Conservation (phyloP, 441 rosid genomes). For the Dalechampia spathulata region DNA sequence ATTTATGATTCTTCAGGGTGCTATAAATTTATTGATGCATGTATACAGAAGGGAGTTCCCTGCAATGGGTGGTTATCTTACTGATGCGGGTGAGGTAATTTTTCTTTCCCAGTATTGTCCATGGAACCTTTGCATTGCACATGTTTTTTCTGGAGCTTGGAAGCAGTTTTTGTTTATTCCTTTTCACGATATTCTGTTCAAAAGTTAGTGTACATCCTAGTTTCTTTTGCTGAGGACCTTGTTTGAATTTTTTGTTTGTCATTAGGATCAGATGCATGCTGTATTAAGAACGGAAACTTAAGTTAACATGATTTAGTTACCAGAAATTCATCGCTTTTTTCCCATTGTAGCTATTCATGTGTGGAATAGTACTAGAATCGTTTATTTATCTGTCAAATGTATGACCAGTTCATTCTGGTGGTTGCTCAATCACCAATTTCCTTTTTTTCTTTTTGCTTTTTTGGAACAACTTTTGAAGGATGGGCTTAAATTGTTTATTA, state of each 20-base stretch:
- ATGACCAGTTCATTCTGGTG: neutral
- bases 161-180: neutral
- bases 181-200: neutral
- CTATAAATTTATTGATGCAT: conserved; percentile 87
- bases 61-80: conserved; percentile 95
- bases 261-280: neutral
- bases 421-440: neutral
- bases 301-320: neutral
- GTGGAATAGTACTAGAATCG: neutral
- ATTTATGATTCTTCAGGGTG: conserved; percentile 50
- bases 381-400: neutral
- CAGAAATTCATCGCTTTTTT: neutral
- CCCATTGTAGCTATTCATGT: neutral
- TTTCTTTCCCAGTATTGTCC: conserved; percentile 10
- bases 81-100: conserved; percentile 97
- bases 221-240: neutral
- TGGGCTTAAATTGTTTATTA: neutral
- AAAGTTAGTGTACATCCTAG: neutral
- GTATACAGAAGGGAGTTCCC: conserved; percentile 82
- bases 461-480: neutral
- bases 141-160: neutral
- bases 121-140: neutral
- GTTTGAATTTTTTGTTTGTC: neutral
- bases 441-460: no score
- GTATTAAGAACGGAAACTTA: neutral